Conservation (phyloP, 192 early-diverging fungal genomes). For the Cetraspora pellucida region DNA sequence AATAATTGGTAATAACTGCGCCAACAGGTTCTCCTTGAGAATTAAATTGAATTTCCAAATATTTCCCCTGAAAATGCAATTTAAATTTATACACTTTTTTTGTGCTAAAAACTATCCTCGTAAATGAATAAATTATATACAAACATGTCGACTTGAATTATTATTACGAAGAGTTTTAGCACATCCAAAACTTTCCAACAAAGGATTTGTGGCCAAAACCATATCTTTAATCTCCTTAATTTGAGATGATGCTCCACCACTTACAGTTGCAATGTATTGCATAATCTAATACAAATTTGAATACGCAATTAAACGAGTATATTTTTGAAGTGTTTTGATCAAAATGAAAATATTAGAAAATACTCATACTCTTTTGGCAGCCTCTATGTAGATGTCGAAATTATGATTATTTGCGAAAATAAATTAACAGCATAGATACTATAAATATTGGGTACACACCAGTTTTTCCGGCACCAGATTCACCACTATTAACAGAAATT, state of each 20-base stretch:
- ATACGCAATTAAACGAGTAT: background rate
- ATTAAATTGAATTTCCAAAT: slow-evolving; percentile 98
- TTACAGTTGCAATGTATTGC: slow-evolving; percentile 98
- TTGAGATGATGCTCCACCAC: slow-evolving; percentile 73
- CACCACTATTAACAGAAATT: slow-evolving; percentile 60
- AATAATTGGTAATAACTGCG: slow-evolving; percentile 96
- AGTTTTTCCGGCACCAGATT: slow-evolving; percentile 92
- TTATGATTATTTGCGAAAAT: background rate
- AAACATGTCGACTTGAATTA: slow-evolving; percentile 95
- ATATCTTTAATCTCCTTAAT: slow-evolving; percentile 97
- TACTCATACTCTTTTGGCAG: slow-evolving; percentile 69
- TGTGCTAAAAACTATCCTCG: background rate
- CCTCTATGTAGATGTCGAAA: slow-evolving; percentile 52
- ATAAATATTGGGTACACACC: slow-evolving; percentile 30
- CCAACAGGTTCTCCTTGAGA: slow-evolving; percentile 90
- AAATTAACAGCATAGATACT: background rate
- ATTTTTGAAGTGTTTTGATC: background rate
- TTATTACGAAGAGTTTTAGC: slow-evolving; percentile 99
- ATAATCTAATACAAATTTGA: slow-evolving; percentile 62
- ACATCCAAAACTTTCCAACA: slow-evolving; percentile 98
- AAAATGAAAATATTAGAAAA: background rate
- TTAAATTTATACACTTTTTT: background rate
- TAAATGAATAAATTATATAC: slow-evolving; percentile 26
- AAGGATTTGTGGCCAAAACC: slow-evolving; percentile 98
- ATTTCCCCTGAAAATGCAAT: slow-evolving; percentile 77